These are phyloP conservation scores for Capronia coronata DNA, from an alignment of 2,329 filamentous ascomycete genomes.

Conservation along the genomic window DNA sequence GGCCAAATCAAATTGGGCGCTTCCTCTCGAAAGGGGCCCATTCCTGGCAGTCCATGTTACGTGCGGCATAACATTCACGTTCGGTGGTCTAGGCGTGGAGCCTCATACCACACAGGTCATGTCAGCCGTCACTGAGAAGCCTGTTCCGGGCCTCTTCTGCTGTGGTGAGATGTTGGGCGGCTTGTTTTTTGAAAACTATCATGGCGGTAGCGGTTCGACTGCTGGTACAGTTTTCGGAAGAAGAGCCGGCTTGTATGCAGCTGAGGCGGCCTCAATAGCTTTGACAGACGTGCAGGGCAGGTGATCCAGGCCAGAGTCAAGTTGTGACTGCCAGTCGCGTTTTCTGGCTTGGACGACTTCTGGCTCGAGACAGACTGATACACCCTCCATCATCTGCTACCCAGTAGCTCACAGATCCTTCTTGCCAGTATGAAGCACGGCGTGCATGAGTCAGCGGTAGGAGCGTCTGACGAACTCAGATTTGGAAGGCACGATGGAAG, in stretches of 20 bases:
- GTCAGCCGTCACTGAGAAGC: constrained; percentile 38
- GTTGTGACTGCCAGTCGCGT: no score
- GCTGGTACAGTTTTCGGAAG: constrained; percentile 52
- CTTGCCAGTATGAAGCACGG: no score
- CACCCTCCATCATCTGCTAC: no score
- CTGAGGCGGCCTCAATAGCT: no score
- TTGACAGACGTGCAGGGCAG: no score
- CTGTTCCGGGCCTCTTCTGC: constrained; percentile 54
- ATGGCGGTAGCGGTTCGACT: constrained; percentile 57
- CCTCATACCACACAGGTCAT: constrained; percentile 51
- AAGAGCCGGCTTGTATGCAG: constrained; percentile 42
- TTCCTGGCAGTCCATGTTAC: constrained; percentile 60
- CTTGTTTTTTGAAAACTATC: constrained; percentile 58
- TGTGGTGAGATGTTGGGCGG: constrained; percentile 62
- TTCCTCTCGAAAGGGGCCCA: constrained; percentile 51
- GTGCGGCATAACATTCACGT: constrained; percentile 63
- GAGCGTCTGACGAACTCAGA: no score
- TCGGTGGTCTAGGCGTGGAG: constrained; percentile 56
- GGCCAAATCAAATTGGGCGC: constrained; percentile 61
- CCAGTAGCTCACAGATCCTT: no score
- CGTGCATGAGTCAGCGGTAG: no score
- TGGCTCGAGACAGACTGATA: no score
- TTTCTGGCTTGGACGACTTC: no score
- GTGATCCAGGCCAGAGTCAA: no score
- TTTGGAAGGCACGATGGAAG: no score